phyloP scores from a whole-genome alignment of 148 eudicot genomes.

The Limonium bicolor region DNA sequence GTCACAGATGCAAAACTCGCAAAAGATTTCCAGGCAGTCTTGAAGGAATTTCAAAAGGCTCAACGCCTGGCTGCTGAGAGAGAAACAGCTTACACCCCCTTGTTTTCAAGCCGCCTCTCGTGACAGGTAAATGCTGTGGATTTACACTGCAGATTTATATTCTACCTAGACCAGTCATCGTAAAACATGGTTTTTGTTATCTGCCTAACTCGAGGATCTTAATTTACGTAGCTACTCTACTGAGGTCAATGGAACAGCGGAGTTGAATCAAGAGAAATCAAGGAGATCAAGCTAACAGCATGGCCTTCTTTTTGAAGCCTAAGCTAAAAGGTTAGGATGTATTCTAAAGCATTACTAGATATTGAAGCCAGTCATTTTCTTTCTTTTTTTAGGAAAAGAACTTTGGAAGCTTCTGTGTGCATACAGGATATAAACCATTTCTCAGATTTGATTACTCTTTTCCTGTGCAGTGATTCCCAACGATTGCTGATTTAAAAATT shows the following conservation, averaged over 20 bases:
- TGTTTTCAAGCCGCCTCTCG: slow-evolving; percentile 49
- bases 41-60: slow-evolving; percentile 78
- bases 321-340: slow-evolving; percentile 45
- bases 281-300: slow-evolving; percentile 46
- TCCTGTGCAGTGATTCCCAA: background rate
- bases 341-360: background rate
- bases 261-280: too few relatives aligned
- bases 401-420: too few relatives aligned
- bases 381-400: too few relatives aligned
- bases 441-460: background rate
- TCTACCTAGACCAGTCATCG: background rate
- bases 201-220: background rate
- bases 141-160: background rate
- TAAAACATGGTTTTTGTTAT: background rate
- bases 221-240: slow-evolving; percentile 37
- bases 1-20: slow-evolving; percentile 84
- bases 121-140: slow-evolving; percentile 23
- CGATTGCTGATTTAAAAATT: background rate
- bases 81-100: slow-evolving; percentile 73
- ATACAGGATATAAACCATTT: too few relatives aligned
- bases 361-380: too few relatives aligned
- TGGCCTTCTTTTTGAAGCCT: slow-evolving; percentile 62
- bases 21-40: slow-evolving; percentile 68
- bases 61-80: slow-evolving; percentile 85
- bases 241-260: slow-evolving; percentile 35